Percentiles rank a stretch among this genome's conserved stretches.
phyloP scores from a whole-genome alignment of 2,329 filamentous ascomycete genomes.

The Chrysoporthe deuterocubensis region DNA sequence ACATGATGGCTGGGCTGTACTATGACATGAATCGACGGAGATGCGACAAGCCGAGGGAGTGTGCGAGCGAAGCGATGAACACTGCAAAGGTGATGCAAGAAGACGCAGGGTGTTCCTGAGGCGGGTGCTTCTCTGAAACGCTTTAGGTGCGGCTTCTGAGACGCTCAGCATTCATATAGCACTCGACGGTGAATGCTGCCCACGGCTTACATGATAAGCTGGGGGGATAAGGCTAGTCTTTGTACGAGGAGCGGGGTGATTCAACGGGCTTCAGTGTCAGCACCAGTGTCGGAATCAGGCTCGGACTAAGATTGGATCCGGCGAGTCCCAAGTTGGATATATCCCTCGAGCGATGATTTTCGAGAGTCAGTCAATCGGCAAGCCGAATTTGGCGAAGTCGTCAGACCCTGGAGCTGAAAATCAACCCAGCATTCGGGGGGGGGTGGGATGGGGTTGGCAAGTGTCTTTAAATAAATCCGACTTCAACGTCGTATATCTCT shows the following conservation, averaged over 20 bases:
- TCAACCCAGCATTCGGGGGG: too few relatives aligned
- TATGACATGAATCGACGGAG: too few relatives aligned
- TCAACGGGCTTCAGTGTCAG: slow-evolving; percentile 1
- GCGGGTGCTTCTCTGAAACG: not conserved
- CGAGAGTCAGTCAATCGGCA: too few relatives aligned
- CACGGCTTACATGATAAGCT: not conserved
- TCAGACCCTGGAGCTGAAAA: too few relatives aligned
- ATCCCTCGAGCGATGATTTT: not conserved
- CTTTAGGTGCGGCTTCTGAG: not conserved
- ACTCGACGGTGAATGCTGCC: not conserved
- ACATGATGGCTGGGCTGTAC: slow-evolving; percentile 35
- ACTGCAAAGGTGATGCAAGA: not conserved
- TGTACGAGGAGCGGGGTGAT: slow-evolving; percentile 3
- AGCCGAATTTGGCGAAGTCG: too few relatives aligned
- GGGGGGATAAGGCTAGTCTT: not conserved
- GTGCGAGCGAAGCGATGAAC: not conserved
- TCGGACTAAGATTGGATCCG: not conserved
- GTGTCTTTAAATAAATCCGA: too few relatives aligned
- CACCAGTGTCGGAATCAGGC: not conserved
- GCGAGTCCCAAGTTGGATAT: not conserved
- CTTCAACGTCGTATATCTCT: too few relatives aligned
- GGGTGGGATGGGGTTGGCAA: not conserved
- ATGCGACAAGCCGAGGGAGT: not conserved
- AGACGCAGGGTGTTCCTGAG: not conserved
- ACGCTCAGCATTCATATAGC: not conserved